Evolutionary conservation across 345 rosid species (phyloP), one percentile per base, ranked within the genome.

Genomic region (Populus simonii): DNA sequence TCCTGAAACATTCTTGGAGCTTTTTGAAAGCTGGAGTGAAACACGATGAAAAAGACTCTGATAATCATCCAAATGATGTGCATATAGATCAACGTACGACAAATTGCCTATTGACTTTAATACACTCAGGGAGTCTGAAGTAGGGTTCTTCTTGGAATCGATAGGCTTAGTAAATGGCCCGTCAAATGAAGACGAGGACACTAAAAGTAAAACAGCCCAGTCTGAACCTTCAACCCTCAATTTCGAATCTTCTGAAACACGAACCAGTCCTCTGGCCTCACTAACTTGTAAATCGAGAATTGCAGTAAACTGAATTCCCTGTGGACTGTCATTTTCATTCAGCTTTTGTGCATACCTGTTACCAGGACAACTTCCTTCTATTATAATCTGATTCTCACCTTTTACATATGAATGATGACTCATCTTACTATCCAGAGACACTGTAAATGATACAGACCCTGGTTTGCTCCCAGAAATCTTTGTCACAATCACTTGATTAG

Each of bases 101-200:
- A 89, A 66, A 35, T 80, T 89, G 83, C 74, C 72, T 27, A 92
- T 36, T 0, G 88, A 82, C 59, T 83, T 80, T 82, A 96, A 82
- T 65, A 80, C 84, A 77, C 39, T 59, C 16, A 72, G 35, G 57
- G 89, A 87, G 70, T 86, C 93, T 57, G 87, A 84, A 63, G 85
- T 82, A 7, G 94, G 93, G 67, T 96, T 87, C 78, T 45, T 91
- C 81, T 81, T 88, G 70, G 99, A 96, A 82, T 89, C 94, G 73
- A 70, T 84, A 31, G 99, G 98, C 80, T 86, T 82, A 0, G 77
- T 87, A 70, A 92, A 88, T 43, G 99, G 94, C 12, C 96, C 96
- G 17, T 89, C 93, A 81, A 93, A 96, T 13, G 94, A 90, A 76
- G 99, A 91, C 61, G 96, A 85, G 80, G 94, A 92, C 8, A 83